Conservation (phyloP, 257 asterid genomes). For the Nicotiana benthamiana region DNA sequence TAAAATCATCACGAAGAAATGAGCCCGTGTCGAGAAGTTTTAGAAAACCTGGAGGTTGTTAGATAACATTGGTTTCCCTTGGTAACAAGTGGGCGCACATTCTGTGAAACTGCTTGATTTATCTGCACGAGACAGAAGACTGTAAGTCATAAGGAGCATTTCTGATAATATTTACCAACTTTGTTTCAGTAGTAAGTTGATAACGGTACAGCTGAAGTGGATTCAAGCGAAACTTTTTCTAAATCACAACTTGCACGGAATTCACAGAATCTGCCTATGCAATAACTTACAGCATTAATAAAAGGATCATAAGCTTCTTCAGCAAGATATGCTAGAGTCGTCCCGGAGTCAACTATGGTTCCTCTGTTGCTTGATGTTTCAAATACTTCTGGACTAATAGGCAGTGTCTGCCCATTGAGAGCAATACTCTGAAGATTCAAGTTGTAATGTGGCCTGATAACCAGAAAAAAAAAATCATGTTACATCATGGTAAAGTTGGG, state of each 20-base stretch:
- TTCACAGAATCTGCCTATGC: not conserved
- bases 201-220: not conserved
- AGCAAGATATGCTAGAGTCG: conserved; percentile 89
- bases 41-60: conserved; percentile 66
- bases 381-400: conserved; percentile 67
- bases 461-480: not conserved
- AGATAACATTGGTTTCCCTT: conserved; percentile 79
- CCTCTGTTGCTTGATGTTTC: conserved; percentile 65
- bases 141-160: not conserved
- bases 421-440: conserved; percentile 75
- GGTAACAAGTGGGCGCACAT: conserved; percentile 47
- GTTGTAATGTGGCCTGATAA: conserved; percentile 86
- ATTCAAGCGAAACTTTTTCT: not conserved
- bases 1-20: not conserved
- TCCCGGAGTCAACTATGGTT: conserved; percentile 93
- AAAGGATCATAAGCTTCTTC: conserved; percentile 86
- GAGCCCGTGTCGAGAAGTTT: not conserved
- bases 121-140: conserved; percentile 39
- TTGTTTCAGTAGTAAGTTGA: not conserved
- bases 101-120: conserved; percentile 47
- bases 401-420: conserved; percentile 70
- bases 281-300: conserved; percentile 56
- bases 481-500: not conserved
- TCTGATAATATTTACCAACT: not conserved
- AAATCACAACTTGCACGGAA: not conserved